These are phyloP conservation scores for Colletotrichum sp. DNA, from an alignment of 2,329 filamentous ascomycete genomes.

Conservation along the genomic window DNA sequence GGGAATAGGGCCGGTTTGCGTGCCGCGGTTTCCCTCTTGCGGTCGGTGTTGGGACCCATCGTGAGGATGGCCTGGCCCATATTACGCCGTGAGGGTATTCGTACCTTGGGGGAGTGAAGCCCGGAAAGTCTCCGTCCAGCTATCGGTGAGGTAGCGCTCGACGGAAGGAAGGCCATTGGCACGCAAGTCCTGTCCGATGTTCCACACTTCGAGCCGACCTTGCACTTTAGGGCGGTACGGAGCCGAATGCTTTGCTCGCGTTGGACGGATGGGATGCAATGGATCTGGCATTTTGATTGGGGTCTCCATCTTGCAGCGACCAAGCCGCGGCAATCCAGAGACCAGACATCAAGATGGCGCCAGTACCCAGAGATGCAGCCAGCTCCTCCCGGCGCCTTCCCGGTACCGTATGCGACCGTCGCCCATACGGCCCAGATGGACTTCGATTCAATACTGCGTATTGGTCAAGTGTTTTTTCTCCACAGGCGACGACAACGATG, in stretches of 20 bases:
- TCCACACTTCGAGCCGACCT: background rate
- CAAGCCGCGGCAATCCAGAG: slow-evolving; percentile 10
- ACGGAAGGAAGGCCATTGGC: slow-evolving; percentile 4
- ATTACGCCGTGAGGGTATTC: background rate
- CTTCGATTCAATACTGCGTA: background rate
- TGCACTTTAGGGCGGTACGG: slow-evolving; percentile 4
- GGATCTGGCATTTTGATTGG: slow-evolving; percentile 8
- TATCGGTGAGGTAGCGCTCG: slow-evolving; percentile 6
- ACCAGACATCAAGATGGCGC: background rate
- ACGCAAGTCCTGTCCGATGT: background rate
- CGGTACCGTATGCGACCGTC: background rate
- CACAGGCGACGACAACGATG: background rate
- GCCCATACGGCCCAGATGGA: background rate
- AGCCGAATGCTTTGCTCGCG: background rate
- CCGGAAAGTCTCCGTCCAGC: slow-evolving; percentile 17
- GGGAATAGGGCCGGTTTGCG: slow-evolving; percentile 10
- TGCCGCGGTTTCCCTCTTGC: slow-evolving; percentile 1
- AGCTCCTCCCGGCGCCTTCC: background rate
- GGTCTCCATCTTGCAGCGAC: slow-evolving; percentile 8
- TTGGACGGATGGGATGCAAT: background rate
- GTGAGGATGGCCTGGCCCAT: background rate
- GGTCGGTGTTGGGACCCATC: slow-evolving; percentile 1
- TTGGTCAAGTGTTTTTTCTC: background rate
- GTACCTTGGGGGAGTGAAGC: background rate
- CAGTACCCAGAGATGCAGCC: background rate